Conservation (phyloP, 139 green algal genomes). For the Chlamydomonas sp. region DNA sequence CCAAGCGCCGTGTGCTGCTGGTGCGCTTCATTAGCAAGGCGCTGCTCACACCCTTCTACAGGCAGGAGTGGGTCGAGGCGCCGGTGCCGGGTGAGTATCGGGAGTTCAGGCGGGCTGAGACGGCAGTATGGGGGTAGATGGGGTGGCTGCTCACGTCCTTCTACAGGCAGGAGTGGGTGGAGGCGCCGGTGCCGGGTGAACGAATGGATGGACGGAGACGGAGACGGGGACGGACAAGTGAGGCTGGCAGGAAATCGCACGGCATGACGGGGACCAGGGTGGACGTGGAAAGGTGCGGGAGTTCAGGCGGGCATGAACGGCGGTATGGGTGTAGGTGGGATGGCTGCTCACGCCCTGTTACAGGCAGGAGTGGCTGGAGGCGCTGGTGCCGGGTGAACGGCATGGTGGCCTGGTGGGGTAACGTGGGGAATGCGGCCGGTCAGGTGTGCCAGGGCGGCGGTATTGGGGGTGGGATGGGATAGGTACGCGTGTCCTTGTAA, state of each 20-base stretch:
- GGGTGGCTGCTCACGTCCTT: constrained; percentile 64
- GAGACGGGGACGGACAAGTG: too few relatives aligned
- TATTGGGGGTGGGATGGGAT: too few relatives aligned
- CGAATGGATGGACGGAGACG: too few relatives aligned
- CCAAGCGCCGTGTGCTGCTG: constrained; percentile 79
- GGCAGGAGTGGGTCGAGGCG: constrained; percentile 58
- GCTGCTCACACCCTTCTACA: constrained; percentile 74
- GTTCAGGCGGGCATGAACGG: neutral
- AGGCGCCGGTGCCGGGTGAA: constrained; percentile 31
- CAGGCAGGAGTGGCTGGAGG: constrained; percentile 57
- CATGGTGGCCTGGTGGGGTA: too few relatives aligned
- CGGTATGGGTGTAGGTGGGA: neutral
- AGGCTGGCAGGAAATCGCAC: too few relatives aligned
- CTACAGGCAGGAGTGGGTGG: constrained; percentile 65
- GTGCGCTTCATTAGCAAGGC: constrained; percentile 79
- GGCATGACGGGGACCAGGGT: too few relatives aligned
- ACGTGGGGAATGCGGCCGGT: too few relatives aligned
- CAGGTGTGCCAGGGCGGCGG: too few relatives aligned
- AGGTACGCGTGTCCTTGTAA: too few relatives aligned
- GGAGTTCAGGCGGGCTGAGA: neutral
- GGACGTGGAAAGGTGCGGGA: neutral
- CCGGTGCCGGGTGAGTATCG: constrained; percentile 16
- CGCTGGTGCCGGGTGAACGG: too few relatives aligned
- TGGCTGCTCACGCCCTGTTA: constrained; percentile 75
- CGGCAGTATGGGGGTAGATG: neutral